A percentile compares a stretch with the other conserved stretches of the same genome.
These are phyloP conservation scores for Anthracocystis setariae DNA, from an alignment of 1,284 basidiomycete species.

Conservation along the genomic window DNA sequence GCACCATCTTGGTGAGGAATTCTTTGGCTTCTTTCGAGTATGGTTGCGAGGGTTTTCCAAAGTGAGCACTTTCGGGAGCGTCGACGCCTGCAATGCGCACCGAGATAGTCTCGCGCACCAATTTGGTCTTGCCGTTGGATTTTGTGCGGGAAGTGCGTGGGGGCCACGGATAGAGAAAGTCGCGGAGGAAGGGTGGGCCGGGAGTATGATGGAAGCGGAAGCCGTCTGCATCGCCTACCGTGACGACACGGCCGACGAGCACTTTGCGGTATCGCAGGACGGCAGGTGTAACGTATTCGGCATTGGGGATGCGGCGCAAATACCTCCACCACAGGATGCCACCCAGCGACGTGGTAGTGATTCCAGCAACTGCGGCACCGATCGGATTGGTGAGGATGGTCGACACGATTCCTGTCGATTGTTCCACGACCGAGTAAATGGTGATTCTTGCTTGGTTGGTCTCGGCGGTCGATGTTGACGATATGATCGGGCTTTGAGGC, in stretches of 20 bases:
- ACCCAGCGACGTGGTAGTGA: constrained; percentile 27
- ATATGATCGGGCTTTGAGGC: too few relatives aligned
- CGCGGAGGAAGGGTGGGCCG: constrained; percentile 50
- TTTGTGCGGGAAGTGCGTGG: constrained; percentile 21
- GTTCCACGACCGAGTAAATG: constrained; percentile 38
- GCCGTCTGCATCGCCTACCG: constrained; percentile 66
- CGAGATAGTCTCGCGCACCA: constrained; percentile 55
- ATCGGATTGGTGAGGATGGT: constrained; percentile 32
- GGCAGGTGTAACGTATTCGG: constrained; percentile 61
- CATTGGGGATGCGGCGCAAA: constrained; percentile 61
- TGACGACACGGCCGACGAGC: constrained; percentile 60
- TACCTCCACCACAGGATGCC: constrained; percentile 58
- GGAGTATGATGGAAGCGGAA: constrained; percentile 66
- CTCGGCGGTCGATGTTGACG: too few relatives aligned
- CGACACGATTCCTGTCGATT: constrained; percentile 23
- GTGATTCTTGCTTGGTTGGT: constrained; percentile 9
- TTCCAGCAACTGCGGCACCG: constrained; percentile 27
- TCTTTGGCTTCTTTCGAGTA: constrained; percentile 64
- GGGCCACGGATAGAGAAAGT: constrained; percentile 44
- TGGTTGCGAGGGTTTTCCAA: constrained; percentile 64
- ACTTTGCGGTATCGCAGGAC: constrained; percentile 55
- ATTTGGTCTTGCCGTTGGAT: constrained; percentile 14
- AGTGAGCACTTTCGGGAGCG: constrained; percentile 64
- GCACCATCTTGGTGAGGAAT: constrained; percentile 47
- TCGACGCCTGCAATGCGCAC: constrained; percentile 65